Evolutionary conservation across 2,329 filamentous ascomycete genomes (phyloP).

Genomic region (Sclerotinia sclerotiorum): DNA sequence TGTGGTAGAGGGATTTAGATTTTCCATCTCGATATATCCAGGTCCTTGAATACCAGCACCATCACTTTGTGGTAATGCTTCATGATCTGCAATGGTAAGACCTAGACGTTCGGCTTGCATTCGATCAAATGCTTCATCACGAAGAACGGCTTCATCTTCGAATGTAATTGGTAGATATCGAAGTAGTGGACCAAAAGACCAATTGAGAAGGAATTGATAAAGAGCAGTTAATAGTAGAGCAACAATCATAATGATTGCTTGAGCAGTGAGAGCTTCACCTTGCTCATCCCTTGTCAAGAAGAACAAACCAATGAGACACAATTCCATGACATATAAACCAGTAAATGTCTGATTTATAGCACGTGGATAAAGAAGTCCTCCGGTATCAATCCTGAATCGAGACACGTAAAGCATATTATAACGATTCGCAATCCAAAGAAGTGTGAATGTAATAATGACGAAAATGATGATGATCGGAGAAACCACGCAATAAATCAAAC

Average conservation of each 20-base stretch:
- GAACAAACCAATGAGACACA: constrained; percentile 86
- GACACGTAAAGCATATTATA: constrained; percentile 96
- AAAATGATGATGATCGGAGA: constrained; percentile 90
- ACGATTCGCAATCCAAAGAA: constrained; percentile 94
- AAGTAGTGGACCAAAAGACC: constrained; percentile 80
- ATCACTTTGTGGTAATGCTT: constrained; percentile 28
- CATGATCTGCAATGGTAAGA: constrained; percentile 54
- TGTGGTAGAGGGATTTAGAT: constrained; percentile 43
- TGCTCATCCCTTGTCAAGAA: constrained; percentile 67
- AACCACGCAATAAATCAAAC: constrained; percentile 82
- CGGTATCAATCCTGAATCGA: constrained; percentile 85
- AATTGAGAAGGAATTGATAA: constrained; percentile 80
- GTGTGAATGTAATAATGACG: constrained; percentile 84
- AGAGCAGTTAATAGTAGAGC: constrained; percentile 66
- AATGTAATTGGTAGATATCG: constrained; percentile 90
- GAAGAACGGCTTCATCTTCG: constrained; percentile 89
- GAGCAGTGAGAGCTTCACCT: constrained; percentile 59
- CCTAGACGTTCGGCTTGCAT: constrained; percentile 72
- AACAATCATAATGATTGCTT: constrained; percentile 84
- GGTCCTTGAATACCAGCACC: constrained; percentile 33
- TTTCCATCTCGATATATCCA: constrained; percentile 47
- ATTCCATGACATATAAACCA: constrained; percentile 90
- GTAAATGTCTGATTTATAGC: constrained; percentile 96
- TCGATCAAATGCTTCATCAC: constrained; percentile 83
- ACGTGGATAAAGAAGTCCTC: constrained; percentile 84